phyloP scores from a whole-genome alignment of 2,329 filamentous ascomycete genomes.

The Didymellaceae sp. region DNA sequence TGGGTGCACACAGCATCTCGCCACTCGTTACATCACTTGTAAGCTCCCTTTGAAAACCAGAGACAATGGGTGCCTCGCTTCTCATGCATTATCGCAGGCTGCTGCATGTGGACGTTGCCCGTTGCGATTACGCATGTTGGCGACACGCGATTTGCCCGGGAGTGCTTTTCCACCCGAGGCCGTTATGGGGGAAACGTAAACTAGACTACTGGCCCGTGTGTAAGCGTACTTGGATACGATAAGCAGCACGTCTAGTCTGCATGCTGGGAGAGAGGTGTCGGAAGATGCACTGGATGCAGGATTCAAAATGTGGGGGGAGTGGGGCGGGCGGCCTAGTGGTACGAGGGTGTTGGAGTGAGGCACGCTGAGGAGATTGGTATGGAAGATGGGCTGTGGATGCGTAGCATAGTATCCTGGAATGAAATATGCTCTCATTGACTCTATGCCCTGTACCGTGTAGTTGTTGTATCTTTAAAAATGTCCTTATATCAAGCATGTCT shows the following conservation, averaged over 20 bases:
- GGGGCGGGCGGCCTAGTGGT: slow-evolving; percentile 5
- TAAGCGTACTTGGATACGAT: background rate
- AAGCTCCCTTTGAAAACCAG: too few species aligned
- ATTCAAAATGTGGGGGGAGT: slow-evolving; percentile 11
- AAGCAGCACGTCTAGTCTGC: too few species aligned
- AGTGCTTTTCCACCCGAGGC: background rate
- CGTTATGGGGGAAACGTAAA: background rate
- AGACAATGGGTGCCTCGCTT: too few species aligned
- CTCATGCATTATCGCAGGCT: too few species aligned
- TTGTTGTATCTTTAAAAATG: slow-evolving; percentile 2
- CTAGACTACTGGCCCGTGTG: too few species aligned
- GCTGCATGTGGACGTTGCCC: too few species aligned
- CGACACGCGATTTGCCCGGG: background rate
- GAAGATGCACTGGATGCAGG: slow-evolving; percentile 13
- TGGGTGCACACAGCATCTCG: background rate
- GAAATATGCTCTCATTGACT: background rate
- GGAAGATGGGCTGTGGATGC: background rate
- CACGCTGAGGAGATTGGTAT: background rate
- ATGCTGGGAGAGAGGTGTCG: too few species aligned
- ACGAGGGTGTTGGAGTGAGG: background rate
- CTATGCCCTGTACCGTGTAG: background rate
- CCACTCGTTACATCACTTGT: too few species aligned
- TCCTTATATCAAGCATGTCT: background rate
- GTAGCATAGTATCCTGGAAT: background rate
- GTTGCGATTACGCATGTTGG: too few species aligned